phyloP scores from a whole-genome alignment of 805 yeast species.

The Gaillardinia entomophila region DNA sequence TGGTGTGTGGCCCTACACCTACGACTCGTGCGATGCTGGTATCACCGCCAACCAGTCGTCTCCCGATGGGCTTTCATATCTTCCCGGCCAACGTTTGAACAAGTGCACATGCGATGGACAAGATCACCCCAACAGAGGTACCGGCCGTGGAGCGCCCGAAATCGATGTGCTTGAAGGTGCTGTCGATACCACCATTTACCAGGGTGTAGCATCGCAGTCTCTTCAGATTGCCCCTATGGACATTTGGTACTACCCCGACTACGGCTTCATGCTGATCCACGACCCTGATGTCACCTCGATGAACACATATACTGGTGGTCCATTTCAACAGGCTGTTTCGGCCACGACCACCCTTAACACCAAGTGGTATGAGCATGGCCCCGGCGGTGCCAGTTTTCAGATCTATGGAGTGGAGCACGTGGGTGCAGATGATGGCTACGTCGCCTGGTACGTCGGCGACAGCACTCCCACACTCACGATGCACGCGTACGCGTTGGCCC shows the following conservation, averaged over 20 bases:
- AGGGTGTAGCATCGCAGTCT: slow-evolving; percentile 86
- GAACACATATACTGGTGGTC: slow-evolving; percentile 91
- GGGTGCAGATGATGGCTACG: slow-evolving; percentile 64
- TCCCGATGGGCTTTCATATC: slow-evolving; percentile 78
- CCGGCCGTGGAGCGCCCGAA: slow-evolving; percentile 94
- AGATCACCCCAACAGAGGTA: slow-evolving; percentile 83
- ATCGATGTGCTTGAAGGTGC: slow-evolving; percentile 90
- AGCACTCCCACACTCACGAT: slow-evolving; percentile 64
- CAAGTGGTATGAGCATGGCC: slow-evolving; percentile 75
- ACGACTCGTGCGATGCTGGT: slow-evolving; percentile 86
- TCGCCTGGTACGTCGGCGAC: slow-evolving; percentile 83
- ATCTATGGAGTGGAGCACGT: slow-evolving; percentile 72
- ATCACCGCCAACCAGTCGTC: slow-evolving; percentile 91
- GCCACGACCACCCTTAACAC: slow-evolving; percentile 73
- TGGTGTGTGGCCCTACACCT: slow-evolving; percentile 94
- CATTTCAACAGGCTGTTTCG: slow-evolving; percentile 88
- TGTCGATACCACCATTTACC: slow-evolving; percentile 42
- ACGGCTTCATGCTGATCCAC: slow-evolving; percentile 67
- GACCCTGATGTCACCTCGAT: slow-evolving; percentile 66
- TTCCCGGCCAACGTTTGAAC: slow-evolving; percentile 78
- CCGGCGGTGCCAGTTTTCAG: slow-evolving; percentile 52
- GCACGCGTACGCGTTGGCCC: slow-evolving; percentile 70
- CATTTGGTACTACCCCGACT: slow-evolving; percentile 91
- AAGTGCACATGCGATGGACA: slow-evolving; percentile 77
- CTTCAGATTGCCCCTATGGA: slow-evolving; percentile 91